Base-by-base conservation (phyloP, 2,329 filamentous ascomycete species). In the Exophiala sp. region DNA sequence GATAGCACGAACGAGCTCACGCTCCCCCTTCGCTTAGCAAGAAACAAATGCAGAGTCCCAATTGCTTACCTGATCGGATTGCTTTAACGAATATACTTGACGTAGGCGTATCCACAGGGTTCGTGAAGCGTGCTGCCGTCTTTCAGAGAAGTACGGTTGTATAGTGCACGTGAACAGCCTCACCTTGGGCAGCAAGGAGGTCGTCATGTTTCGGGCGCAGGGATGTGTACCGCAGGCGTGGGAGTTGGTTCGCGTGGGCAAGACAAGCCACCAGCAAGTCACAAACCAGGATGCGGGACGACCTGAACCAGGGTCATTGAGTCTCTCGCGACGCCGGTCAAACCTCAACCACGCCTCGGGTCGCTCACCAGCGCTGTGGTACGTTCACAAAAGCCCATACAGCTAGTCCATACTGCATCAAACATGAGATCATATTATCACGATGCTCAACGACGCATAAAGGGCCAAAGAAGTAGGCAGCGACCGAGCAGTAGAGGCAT, bases 141-240 rank as follows among this genome's bases (percentile, higher is more conserved):
- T 5, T 24, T 29, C 24, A 29, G 5, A 18, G 3, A 29, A 4
- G 24, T 29, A 29, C 24, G 18, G 39, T 41, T 18, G 8, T 9
- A 21, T 51, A 8, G 36, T 24, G 21, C 10, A 33, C 35, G 24
- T 14, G 24, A 40, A 29, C 36, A 53, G 50, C 50, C 50, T 53
- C 50, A 53, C 50, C 44, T 53, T 53, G 50, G 50, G 50, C 50
- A 53, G 50, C 50, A 16, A 53, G 35, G 50, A 46, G 44, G 20
- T 43, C 33, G 29, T 24, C 10, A 24, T 11, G 50, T 53, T 48
- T 53, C 50, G 47, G 44, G 38, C 38, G 21, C 10, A 14, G 9
- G 29, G n/a, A 33, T 12, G n/a, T 11, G 7, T 9, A 33, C 32
- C 24, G 24, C 24, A 29, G 2, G 20, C 9, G 10, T 8, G 14